A percentile compares a stretch with the other conserved stretches of the same genome.
phyloP scores from a whole-genome alignment of 2,329 filamentous ascomycete species.

The Dactylonectria estremocensis region DNA sequence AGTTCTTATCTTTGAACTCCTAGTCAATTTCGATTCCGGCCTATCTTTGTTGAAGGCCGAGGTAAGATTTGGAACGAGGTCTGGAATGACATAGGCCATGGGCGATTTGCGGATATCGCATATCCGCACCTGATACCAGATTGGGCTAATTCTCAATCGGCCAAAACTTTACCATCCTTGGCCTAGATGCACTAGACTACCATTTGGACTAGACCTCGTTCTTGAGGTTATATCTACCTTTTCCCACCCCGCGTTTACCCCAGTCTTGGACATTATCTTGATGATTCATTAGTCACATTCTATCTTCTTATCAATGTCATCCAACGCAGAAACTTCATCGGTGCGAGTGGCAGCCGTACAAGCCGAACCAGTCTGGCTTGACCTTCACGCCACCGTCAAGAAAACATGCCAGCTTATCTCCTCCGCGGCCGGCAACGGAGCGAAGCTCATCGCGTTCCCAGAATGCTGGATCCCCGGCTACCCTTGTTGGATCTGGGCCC shows the following conservation, averaged over 20 bases:
- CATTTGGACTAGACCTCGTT: background rate
- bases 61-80: background rate
- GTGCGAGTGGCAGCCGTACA: constrained; percentile 37
- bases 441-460: constrained; percentile 68
- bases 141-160: background rate
- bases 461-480: constrained; percentile 67
- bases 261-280: background rate
- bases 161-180: background rate
- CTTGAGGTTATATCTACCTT: background rate
- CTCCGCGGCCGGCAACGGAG: constrained; percentile 56
- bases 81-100: background rate
- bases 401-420: constrained; percentile 35
- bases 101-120: background rate
- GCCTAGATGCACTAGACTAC: background rate
- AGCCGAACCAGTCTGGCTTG: constrained; percentile 42
- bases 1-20: background rate
- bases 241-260: background rate
- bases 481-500: background rate
- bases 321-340: background rate
- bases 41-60: background rate
- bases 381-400: constrained; percentile 34
- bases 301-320: background rate
- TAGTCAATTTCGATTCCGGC: background rate
- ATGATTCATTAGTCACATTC: background rate
- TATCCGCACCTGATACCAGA: constrained; percentile 1